Evolutionary conservation across 371 early-diverging fungal genomes (phyloP), one percentile per base, ranked within the genome.

Genomic region (Saksenaea vasiformis): DNA sequence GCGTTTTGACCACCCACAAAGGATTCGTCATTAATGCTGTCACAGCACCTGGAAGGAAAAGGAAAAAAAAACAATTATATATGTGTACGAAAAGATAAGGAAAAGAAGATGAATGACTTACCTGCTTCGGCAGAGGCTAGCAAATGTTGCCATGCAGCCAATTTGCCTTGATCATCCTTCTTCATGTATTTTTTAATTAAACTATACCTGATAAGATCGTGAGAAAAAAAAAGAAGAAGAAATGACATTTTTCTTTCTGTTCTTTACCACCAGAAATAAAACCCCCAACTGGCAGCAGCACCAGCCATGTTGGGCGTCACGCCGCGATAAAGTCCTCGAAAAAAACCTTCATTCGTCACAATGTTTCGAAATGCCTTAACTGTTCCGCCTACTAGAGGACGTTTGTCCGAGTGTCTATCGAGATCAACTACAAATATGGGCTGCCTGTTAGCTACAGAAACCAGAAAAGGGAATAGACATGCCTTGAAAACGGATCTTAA

Each of bases 1-100:
- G 85, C 0, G 96, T 96, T 72, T 98, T 98, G 62, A 96, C 87
- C 5, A 98, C 93, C 96, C 95, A 97, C 54, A 97, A 75, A 0
- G 98, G 98, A 71, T 97, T 97, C 0, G 96, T 91, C 63, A 90
- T 85, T 4, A 93, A 62, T 7, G 91, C 90, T 0, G 95, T 95
- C 26, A 92, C 69, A 1, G 91, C 91, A 8, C 96, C 94, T 72
- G 76, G 3, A 51, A 47, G 44, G 24, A 51, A n/a, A 17, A 0
- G 24, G 27, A 22, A 5, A 37, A 26, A 59, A 38, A 35, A n/a
- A n/a, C n/a, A n/a, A n/a, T n/a, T n/a, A n/a, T n/a, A 34, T 4
- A 43, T 11, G 8, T 19, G 39, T 19, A 22, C 54, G 0, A 13
- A 5, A 24, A 56, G 27, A 43, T 8, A 37, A 58, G 36, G 8